phyloP scores from a whole-genome alignment of 306 rosid genomes.

The Benincasa hispida region DNA sequence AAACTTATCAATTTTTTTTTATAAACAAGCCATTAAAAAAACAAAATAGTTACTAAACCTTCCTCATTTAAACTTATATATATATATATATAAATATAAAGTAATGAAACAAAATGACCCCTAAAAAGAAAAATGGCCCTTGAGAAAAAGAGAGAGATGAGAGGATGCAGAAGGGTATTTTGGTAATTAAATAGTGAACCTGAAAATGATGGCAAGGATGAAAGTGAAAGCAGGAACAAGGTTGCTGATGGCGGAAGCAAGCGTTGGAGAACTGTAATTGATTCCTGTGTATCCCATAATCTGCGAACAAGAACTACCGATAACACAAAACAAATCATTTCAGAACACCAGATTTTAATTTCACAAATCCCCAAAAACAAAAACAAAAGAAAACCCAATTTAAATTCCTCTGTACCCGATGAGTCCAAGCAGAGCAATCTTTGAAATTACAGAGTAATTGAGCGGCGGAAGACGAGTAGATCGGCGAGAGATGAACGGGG shows the following conservation, averaged over 20 bases:
- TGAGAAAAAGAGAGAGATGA: background rate
- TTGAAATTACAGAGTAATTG: slow-evolving; percentile 36
- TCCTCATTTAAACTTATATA: no score
- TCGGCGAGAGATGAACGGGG: slow-evolving; percentile 47
- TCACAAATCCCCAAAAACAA: no score
- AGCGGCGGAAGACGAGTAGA: slow-evolving; percentile 64
- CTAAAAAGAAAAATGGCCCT: background rate
- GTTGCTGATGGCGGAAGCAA: slow-evolving; percentile 85
- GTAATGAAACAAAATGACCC: background rate
- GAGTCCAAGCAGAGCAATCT: slow-evolving; percentile 55
- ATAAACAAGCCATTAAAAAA: no score
- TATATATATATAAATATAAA: no score
- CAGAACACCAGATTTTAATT: no score
- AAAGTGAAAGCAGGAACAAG: slow-evolving; percentile 96
- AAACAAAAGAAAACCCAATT: background rate
- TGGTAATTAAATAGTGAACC: slow-evolving; percentile 22
- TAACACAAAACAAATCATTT: background rate
- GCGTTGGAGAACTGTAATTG: slow-evolving; percentile 76
- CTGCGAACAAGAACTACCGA: slow-evolving; percentile 62
- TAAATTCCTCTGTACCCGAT: slow-evolving; percentile 28
- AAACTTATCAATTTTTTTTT: no score
- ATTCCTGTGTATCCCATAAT: slow-evolving; percentile 87
- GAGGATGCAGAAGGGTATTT: background rate
- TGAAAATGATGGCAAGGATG: slow-evolving; percentile 76
- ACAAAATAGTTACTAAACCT: no score